Evolutionary conservation across 306 rosid genomes (phyloP), one percentile per base, ranked within the genome.

Genomic region (Bauhinia variegata): DNA sequence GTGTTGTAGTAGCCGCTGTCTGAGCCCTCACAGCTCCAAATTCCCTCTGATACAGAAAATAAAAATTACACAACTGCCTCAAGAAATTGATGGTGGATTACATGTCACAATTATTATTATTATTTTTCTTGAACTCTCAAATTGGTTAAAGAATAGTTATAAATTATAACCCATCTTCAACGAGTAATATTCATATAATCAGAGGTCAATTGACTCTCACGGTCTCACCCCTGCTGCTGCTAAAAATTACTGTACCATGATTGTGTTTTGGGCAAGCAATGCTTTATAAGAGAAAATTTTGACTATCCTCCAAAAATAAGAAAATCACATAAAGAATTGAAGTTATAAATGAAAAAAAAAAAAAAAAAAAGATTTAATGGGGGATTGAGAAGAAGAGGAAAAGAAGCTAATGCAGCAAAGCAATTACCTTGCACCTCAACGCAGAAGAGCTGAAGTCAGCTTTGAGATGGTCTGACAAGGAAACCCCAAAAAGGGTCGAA

Each of bases 341-440:
- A 14, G 7, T 9, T 19, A 3, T 52, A 19, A 23, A 18, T 15
- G 8, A 3, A 18, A 19, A 60, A n/a, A n/a, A n/a, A n/a, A n/a
- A n/a, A n/a, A n/a, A n/a, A n/a, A n/a, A n/a, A 39, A 23, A 43
- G 34, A 67, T 54, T 1, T 31, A 9, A 14, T 12, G 13, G 15
- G 1, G 49, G 57, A 57, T 63, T 77, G 33, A 41, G 51, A 58
- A 36, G 42, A 42, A 4, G n/a, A 37, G 16, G 46, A 46, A 13
- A 39, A 5, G 11, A 68, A 56, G 41, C 6, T 41, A 11, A 55
- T 42, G 49, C 41, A 47, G 47, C 15, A n/a, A n/a, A n/a, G n/a
- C n/a, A 28, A 4, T 17, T 82, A 86, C 99, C 99, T 89, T 89
- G 84, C 83, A 79, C 73, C 91, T 85, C 59, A 95, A 67, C 47